phyloP scores from a whole-genome alignment of 164 flowering plant species.

The Malania oleifera region DNA sequence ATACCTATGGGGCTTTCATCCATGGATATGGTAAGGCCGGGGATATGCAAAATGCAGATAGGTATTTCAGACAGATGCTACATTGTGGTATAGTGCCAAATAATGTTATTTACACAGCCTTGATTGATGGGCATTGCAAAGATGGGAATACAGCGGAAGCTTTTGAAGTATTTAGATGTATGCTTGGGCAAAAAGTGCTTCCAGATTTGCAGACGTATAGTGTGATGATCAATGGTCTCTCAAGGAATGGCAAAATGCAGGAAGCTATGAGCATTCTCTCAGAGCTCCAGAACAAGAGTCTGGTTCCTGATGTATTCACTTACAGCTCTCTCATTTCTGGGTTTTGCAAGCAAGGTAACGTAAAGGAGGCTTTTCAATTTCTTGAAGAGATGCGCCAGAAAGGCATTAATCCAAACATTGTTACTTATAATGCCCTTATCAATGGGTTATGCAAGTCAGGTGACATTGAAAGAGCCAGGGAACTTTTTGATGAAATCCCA shows the following conservation, averaged over 20 bases:
- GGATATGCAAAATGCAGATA: conserved; percentile 44
- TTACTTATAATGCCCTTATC: conserved; percentile 58
- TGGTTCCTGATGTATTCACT: conserved; percentile 54
- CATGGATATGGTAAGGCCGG: conserved; percentile 50
- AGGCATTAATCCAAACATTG: conserved; percentile 51
- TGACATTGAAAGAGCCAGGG: conserved; percentile 47
- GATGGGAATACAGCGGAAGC: conserved; percentile 43
- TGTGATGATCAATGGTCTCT: conserved; percentile 52
- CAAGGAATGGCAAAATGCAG: conserved; percentile 50
- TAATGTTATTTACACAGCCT: conserved; percentile 33
- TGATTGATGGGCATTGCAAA: conserved; percentile 63
- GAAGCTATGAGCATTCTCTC: conserved; percentile 51
- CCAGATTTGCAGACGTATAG: conserved; percentile 46
- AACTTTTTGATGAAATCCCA: conserved; percentile 38
- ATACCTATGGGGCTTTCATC: conserved; percentile 66
- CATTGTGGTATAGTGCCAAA: conserved; percentile 48
- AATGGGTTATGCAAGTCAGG: conserved; percentile 57
- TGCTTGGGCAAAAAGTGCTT: conserved; percentile 41
- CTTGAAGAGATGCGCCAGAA: conserved; percentile 50
- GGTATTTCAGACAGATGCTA: conserved; percentile 54
- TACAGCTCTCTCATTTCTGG: conserved; percentile 59
- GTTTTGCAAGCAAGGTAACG: conserved; percentile 49
- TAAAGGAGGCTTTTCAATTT: conserved; percentile 45
- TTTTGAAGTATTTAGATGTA: conserved; percentile 31
- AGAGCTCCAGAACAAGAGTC: conserved; percentile 44